Conservation (phyloP, 1,284 basidiomycete species). For the Ustilago curta region DNA sequence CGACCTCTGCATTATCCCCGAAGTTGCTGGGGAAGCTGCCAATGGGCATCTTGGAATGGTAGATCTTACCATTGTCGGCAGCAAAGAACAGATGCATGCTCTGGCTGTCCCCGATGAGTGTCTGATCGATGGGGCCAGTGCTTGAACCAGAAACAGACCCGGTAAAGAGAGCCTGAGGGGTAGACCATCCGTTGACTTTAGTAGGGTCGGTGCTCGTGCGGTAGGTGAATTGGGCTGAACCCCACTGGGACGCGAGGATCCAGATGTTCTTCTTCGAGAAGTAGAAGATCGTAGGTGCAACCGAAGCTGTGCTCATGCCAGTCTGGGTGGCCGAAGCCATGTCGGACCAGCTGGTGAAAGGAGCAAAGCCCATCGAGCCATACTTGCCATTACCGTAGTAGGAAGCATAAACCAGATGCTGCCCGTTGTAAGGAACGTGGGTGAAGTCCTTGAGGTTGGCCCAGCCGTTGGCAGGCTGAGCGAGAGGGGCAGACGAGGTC, state of each 20-base stretch:
- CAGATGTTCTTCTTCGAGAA: conserved; percentile 21
- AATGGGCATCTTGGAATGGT: conserved; percentile 33
- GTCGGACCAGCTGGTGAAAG: conserved; percentile 25
- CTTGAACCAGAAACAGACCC: conserved; percentile 10
- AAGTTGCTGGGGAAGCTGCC: conserved; percentile 26
- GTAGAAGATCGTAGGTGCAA: conserved; percentile 33
- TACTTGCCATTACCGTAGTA: conserved; percentile 28
- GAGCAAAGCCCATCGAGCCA: conserved; percentile 37
- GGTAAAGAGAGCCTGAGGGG: conserved; percentile 18
- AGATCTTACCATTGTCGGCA: conserved; percentile 40
- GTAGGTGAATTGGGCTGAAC: conserved; percentile 14
- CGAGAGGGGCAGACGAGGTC: conserved; percentile 31
- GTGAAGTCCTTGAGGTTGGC: conserved; percentile 33
- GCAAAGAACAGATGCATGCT: conserved; percentile 38
- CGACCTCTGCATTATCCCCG: conserved; percentile 17
- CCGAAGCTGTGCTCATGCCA: conserved; percentile 11
- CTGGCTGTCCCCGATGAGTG: conserved; percentile 27
- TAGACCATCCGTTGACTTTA: conserved; percentile 30
- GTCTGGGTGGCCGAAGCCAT: conserved; percentile 38
- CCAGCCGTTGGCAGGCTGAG: conserved; percentile 31
- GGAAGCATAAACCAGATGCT: conserved; percentile 34
- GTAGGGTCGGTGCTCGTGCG: conserved; percentile 25
- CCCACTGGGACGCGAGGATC: conserved; percentile 35
- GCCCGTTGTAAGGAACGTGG: conserved; percentile 38
- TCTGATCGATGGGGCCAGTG: conserved; percentile 37